Percentiles rank a stretch among this genome's conserved stretches.
These are phyloP conservation scores for Halteria grandinella DNA, from an alignment of 73 alveolate genomes.

Conservation along the genomic window DNA sequence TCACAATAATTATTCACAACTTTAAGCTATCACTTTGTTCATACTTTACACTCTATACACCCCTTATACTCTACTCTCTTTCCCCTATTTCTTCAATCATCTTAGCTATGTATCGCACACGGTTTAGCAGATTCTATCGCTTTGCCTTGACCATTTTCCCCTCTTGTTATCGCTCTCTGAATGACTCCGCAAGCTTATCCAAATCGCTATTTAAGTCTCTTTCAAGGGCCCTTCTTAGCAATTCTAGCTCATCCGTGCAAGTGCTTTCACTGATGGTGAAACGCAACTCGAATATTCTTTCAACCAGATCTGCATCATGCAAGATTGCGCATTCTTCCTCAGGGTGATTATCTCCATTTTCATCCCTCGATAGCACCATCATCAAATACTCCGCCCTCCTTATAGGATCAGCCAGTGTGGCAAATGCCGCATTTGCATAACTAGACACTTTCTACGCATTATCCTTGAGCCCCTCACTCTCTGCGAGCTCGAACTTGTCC, in stretches of 20 bases:
- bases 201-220: too few species aligned
- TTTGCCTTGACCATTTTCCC: conserved; percentile 13
- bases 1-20: conserved; percentile 1
- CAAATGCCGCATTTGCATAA: conserved; percentile 35
- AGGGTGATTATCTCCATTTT: too few species aligned
- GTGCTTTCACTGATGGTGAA: background rate
- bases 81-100: background rate
- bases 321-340: background rate
- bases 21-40: background rate
- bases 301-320: background rate
- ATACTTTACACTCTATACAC: background rate
- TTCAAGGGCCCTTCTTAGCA: conserved; percentile 10
- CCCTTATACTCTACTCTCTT: background rate
- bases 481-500: conserved; percentile 24
- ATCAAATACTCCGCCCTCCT: conserved; percentile 29
- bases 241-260: conserved; percentile 28
- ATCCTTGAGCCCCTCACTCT: background rate
- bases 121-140: background rate
- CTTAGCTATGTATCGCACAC: too few species aligned
- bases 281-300: conserved; percentile 6
- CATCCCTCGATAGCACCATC: too few species aligned
- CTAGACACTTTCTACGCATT: too few species aligned
- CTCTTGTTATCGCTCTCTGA: too few species aligned
- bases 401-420: conserved; percentile 30
- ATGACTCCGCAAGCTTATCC: too few species aligned